These are phyloP conservation scores for Cadophora malorum DNA, from an alignment of 2,329 filamentous ascomycete species.

Conservation along the genomic window DNA sequence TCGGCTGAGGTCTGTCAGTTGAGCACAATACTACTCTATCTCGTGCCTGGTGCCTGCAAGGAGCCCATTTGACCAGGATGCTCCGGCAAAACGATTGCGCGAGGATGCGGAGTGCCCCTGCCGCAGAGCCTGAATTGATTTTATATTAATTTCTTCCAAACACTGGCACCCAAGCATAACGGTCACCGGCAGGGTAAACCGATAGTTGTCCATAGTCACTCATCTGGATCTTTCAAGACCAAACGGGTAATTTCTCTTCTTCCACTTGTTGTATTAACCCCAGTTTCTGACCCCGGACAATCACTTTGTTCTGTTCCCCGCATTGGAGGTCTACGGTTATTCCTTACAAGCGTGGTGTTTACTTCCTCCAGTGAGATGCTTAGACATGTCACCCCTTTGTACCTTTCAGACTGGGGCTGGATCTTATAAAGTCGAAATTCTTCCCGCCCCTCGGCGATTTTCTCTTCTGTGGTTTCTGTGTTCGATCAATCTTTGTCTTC, in stretches of 20 bases:
- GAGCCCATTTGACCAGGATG: conserved; percentile 22
- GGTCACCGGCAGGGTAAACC: conserved; percentile 21
- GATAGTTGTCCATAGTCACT: conserved; percentile 21
- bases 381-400: conserved; percentile 22
- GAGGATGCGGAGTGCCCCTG: conserved; percentile 32
- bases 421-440: conserved; percentile 31
- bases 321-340: conserved; percentile 16
- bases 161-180: conserved; percentile 19
- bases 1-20: conserved; percentile 27
- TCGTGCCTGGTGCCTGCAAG: conserved; percentile 25
- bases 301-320: conserved; percentile 22
- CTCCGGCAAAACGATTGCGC: conserved; percentile 35
- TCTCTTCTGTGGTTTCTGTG: conserved; percentile 16
- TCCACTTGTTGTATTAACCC: conserved; percentile 19
- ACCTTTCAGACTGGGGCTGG: conserved; percentile 9
- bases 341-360: conserved; percentile 23
- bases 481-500: conserved; percentile 22
- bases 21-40: conserved; percentile 25
- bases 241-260: conserved; percentile 29
- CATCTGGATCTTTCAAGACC: conserved; percentile 25
- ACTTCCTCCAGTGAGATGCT: conserved; percentile 33
- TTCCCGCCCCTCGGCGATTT: conserved; percentile 15
- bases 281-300: conserved; percentile 20
- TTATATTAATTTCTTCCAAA: conserved; percentile 29
- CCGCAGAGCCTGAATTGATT: conserved; percentile 31